Base-by-base conservation (phyloP, 176 grass and related monocot species). In the Lolium rigidum region DNA sequence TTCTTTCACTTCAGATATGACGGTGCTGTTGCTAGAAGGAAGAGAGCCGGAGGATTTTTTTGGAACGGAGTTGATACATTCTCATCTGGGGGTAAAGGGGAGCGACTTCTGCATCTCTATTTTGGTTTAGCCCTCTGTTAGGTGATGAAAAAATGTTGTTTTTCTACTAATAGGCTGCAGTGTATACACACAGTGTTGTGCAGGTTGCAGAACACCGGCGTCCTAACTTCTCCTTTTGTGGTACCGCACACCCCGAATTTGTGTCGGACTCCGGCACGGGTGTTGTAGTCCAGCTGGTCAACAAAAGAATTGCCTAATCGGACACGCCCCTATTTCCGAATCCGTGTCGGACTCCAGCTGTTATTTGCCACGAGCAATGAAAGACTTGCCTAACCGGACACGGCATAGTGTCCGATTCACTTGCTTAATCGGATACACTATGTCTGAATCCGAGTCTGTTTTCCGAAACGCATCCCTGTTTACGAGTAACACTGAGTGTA, bases 51-150 rank as follows among this genome's bases (percentile, higher is more conserved):
- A 70, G 25, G 21, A 18, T 25, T 68, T 48, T n/a, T 49, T 43
- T 17, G 39, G 70, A 76, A 59, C 70, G 60, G 20, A 76, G 24
- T 73, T 46, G 12, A 35, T 61, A 21, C 86, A 25, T 83, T 77
- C 76, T 77, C n/a, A n/a, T n/a, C n/a, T n/a, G n/a, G n/a, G n/a
- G n/a, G n/a, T n/a, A n/a, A 43, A 43, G 8, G 46, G 46, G 24
- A 81, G 47, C 31, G 17, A 21, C 70, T 24, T 54, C n/a, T 76
- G 22, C 26, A 25, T 15, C 15, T 43, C 26, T 43, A 4, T 22
- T 17, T 70, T 20, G 35, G 3, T 57, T 70, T 63, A 86, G 37
- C 84, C 41, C 25, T 56, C 43, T 48, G 58, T 74, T 85, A n/a
- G 38, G 24, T 56, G 37, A n/a, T n/a, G n/a, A 35, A 67, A n/a